phyloP scores from a whole-genome alignment of 257 asterid genomes.

The Verbena officinalis region DNA sequence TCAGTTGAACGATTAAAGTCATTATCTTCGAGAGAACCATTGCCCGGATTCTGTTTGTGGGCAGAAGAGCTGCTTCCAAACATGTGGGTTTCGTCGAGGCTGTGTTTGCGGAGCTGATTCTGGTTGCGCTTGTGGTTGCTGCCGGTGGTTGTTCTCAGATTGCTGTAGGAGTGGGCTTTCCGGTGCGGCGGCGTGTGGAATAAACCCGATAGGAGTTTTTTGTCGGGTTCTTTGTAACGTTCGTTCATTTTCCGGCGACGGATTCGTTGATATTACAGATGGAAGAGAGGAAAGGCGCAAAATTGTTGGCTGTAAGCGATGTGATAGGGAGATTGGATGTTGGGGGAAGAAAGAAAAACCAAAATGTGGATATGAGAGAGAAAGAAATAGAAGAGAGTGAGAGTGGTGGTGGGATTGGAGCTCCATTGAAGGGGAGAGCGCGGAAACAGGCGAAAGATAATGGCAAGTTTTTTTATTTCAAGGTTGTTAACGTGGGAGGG shows the following conservation, averaged over 20 bases:
- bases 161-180: slow-evolving; percentile 56
- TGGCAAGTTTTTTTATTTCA: slow-evolving; percentile 31
- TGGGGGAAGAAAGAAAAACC: slow-evolving; percentile 16
- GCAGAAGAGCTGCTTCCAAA: slow-evolving; percentile 13
- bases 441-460: slow-evolving; percentile 33
- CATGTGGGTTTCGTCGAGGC: slow-evolving; percentile 56
- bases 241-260: slow-evolving; percentile 37
- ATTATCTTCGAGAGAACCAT: slow-evolving; percentile 5
- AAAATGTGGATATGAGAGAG: slow-evolving; percentile 10
- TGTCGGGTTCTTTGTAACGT: slow-evolving; percentile 34
- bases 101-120: slow-evolving; percentile 54
- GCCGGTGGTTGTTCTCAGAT: slow-evolving; percentile 42
- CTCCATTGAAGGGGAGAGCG: slow-evolving; percentile 25
- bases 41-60: not conserved
- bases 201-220: slow-evolving; percentile 38
- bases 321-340: slow-evolving; percentile 22
- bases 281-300: slow-evolving; percentile 17
- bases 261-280: slow-evolving; percentile 4
- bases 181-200: slow-evolving; percentile 49
- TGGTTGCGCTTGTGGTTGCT: slow-evolving; percentile 40
- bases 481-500: too few species aligned
- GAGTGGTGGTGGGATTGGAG: slow-evolving; percentile 19
- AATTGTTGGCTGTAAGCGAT: slow-evolving; percentile 13
- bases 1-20: slow-evolving; percentile 25
- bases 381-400: slow-evolving; percentile 16